Evolutionary conservation across 345 rosid species (phyloP).

Genomic region (Euphorbia peplus): DNA sequence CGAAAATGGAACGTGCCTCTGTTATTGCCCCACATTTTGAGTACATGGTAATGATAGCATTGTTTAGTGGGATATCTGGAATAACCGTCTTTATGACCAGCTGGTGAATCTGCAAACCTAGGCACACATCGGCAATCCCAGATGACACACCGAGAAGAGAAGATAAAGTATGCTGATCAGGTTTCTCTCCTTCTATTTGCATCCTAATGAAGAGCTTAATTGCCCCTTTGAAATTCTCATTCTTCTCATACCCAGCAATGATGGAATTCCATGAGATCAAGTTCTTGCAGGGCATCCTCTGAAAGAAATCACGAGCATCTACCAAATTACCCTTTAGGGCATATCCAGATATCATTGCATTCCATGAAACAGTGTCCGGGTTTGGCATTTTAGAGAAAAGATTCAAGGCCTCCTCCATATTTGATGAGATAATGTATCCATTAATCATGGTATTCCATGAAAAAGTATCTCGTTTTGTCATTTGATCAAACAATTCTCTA

Average conservation of each 20-base stretch:
- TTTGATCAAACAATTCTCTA: constrained; percentile 54
- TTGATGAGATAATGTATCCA: constrained; percentile 47
- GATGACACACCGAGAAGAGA: constrained; percentile 55
- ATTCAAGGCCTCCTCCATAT: constrained; percentile 54
- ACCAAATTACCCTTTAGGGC: constrained; percentile 43
- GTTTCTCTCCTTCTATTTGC: constrained; percentile 56
- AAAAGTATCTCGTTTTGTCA: constrained; percentile 51
- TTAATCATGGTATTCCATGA: constrained; percentile 81
- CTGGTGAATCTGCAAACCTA: constrained; percentile 74
- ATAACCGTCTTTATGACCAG: constrained; percentile 43
- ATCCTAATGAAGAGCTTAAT: constrained; percentile 46
- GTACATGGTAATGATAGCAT: constrained; percentile 67
- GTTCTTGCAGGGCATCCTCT: constrained; percentile 49
- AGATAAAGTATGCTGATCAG: constrained; percentile 69
- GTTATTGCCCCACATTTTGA: constrained; percentile 59
- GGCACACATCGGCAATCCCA: constrained; percentile 53
- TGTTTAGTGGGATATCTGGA: constrained; percentile 56
- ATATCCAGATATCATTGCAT: constrained; percentile 58
- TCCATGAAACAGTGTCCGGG: constrained; percentile 56
- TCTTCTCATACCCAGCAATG: constrained; percentile 60
- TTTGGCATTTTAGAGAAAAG: constrained; percentile 53
- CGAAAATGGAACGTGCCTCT: constrained; percentile 48
- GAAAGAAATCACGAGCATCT: constrained; percentile 46
- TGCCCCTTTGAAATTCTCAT: constrained; percentile 50
- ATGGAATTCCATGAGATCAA: constrained; percentile 70